Percentiles rank a stretch among this genome's conserved stretches.
These are phyloP conservation scores for Fraxinus baroniana DNA, from an alignment of 305 asterid genomes.

Conservation along the genomic window DNA sequence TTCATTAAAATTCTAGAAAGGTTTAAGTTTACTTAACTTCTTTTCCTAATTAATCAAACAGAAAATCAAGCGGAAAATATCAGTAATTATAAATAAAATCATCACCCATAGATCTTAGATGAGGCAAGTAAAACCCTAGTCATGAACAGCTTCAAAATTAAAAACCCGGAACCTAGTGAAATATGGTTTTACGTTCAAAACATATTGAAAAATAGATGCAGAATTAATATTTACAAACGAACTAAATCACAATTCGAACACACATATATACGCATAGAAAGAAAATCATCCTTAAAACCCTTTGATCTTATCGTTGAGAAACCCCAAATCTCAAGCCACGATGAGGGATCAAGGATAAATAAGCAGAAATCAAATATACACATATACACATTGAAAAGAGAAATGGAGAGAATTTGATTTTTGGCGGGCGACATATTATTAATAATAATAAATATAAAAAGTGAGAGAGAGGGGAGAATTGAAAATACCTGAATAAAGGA, in stretches of 20 bases:
- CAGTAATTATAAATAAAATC: background rate
- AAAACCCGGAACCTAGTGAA: conserved; percentile 9
- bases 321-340: background rate
- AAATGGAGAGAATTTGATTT: background rate
- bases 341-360: background rate
- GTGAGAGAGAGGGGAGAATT: conserved; percentile 27
- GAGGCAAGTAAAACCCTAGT: background rate
- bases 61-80: background rate
- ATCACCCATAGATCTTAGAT: background rate
- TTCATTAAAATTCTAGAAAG: background rate
- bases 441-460: background rate
- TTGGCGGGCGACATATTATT: conserved; percentile 28
- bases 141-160: background rate
- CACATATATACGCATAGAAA: background rate
- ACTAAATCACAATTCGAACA: background rate
- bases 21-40: background rate
- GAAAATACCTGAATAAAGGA: conserved; percentile 46
- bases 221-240: background rate
- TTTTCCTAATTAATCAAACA: background rate
- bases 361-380: background rate
- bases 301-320: background rate
- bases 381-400: background rate
- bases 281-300: background rate
- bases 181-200: background rate
- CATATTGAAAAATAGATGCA: background rate